Base-by-base conservation (phyloP, 2,329 filamentous ascomycete species). In the Exserohilum turcica region DNA sequence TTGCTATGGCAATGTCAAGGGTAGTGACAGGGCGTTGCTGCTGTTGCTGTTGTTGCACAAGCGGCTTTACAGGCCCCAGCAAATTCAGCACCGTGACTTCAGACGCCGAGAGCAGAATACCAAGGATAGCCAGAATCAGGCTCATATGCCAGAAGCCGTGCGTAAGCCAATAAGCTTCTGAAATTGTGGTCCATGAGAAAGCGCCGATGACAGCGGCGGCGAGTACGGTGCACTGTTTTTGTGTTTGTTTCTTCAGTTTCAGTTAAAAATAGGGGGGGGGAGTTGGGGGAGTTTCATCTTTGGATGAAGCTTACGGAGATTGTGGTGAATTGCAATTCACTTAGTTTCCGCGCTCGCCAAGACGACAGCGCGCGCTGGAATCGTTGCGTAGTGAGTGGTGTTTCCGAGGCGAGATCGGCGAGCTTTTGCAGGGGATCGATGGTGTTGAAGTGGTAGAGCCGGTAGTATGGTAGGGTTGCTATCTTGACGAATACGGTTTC, bases 401-500 rank as follows among this genome's bases (percentile, higher is more conserved):
- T 10, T 24, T 24, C 21, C 4, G 38, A 40, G 8, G 38, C 24
- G 24, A 40, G 38, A 3, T n/a, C 10, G 7, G 38, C 38, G 6
- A 40, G 21, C 15, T 28, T 40, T 9, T 16, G 24, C 7, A 40
- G n/a, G 21, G 38, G 38, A 15, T 40, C 15, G 21, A 29, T 28
- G 7, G 38, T 40, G n/a, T 40, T 40, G 38, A 40, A 40, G n/a
- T 40, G 38, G 38, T 40, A 40, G n/a, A 40, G 38, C 8, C 38
- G 38, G n/a, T 40, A 40, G n/a, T 40, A 40, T 10, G 38, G 38
- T 5, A 40, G 21, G 3, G 38, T 40, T 29, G 38, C 38, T 28
- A 28, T 13, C 2, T n/a, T 27, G 24, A 40, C 10, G 8, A 40
- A 5, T 6, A 16, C 5, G 24, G 7, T 13, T 15, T 40, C 24